Conservation (phyloP, 148 eudicot species). For the Rhododendron henanense region DNA sequence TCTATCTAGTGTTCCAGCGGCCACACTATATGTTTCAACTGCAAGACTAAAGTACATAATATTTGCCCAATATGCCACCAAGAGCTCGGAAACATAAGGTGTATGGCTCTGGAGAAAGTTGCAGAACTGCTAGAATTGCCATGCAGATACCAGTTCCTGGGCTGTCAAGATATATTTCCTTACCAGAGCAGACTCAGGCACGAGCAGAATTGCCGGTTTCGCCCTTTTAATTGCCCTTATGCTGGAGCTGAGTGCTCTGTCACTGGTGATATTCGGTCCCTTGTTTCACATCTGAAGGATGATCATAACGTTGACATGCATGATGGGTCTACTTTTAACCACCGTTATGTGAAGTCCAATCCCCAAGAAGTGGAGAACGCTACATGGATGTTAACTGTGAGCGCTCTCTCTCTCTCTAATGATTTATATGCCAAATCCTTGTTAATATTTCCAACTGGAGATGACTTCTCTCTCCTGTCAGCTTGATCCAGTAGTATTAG, state of each 20-base stretch:
- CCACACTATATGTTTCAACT: slow-evolving; percentile 50
- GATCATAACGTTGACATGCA: slow-evolving; percentile 57
- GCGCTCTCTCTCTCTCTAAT: slow-evolving; percentile 8
- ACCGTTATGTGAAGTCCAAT: slow-evolving; percentile 47
- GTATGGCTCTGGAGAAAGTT: slow-evolving; percentile 68
- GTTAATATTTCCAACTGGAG: neutral
- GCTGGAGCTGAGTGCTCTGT: slow-evolving; percentile 50
- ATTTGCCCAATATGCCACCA: slow-evolving; percentile 58
- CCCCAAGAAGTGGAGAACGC: slow-evolving; percentile 49
- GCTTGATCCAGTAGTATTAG: neutral
- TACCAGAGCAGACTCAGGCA: slow-evolving; percentile 46
- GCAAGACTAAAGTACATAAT: slow-evolving; percentile 48
- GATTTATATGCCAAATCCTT: neutral
- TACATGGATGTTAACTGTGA: slow-evolving; percentile 63
- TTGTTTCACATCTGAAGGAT: slow-evolving; percentile 50
- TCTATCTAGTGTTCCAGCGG: slow-evolving; percentile 56
- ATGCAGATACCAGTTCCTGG: slow-evolving; percentile 44
- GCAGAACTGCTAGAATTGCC: slow-evolving; percentile 59
- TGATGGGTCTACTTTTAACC: slow-evolving; percentile 54
- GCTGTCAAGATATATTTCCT: slow-evolving; percentile 52
- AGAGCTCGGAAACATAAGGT: slow-evolving; percentile 67
- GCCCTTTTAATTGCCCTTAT: slow-evolving; percentile 57
- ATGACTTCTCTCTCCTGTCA: neutral
- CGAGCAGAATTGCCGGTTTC: slow-evolving; percentile 47
- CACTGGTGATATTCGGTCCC: slow-evolving; percentile 48